Conservation (phyloP, 768 basidiomycete genomes). For the Rhodocollybia butyracea region DNA sequence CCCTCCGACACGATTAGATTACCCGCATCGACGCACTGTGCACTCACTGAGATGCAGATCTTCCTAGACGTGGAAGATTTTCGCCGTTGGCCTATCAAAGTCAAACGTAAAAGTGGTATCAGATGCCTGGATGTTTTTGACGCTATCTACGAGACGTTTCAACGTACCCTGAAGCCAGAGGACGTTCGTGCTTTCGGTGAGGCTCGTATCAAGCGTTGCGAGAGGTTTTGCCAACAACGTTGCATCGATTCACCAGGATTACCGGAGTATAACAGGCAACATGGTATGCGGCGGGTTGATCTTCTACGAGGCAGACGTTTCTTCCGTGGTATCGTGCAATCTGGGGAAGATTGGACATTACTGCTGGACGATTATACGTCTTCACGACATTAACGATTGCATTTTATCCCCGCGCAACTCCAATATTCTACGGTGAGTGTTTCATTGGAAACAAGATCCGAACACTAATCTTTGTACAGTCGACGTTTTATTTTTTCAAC, state of each 20-base stretch:
- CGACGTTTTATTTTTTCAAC: too few species aligned
- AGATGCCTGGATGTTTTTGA: constrained; percentile 5
- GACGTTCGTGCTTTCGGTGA: constrained; percentile 7
- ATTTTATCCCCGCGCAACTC: constrained; percentile 7
- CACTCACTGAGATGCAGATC: constrained; percentile 6
- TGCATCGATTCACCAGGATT: constrained; percentile 7
- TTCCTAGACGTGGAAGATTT: background rate
- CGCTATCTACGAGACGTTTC: constrained; percentile 3
- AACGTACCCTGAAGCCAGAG: constrained; percentile 1
- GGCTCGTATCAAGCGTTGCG: constrained; percentile 7
- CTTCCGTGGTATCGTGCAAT: constrained; percentile 2
- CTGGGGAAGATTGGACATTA: constrained; percentile 1
- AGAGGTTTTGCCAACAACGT: constrained; percentile 1
- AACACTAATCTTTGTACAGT: too few species aligned
- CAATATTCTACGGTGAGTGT: constrained; percentile 3
- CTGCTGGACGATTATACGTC: constrained; percentile 2
- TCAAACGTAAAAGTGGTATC: constrained; percentile 1
- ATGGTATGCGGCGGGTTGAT: background rate
- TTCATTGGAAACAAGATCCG: too few species aligned
- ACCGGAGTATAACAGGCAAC: background rate
- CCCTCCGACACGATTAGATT: background rate
- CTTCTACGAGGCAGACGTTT: background rate
- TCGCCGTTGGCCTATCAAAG: constrained; percentile 1
- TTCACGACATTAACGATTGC: constrained; percentile 11
- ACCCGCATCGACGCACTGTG: constrained; percentile 5